phyloP scores from a whole-genome alignment of 1,139 yeast species.

The Scheffersomyces cryptocercus region DNA sequence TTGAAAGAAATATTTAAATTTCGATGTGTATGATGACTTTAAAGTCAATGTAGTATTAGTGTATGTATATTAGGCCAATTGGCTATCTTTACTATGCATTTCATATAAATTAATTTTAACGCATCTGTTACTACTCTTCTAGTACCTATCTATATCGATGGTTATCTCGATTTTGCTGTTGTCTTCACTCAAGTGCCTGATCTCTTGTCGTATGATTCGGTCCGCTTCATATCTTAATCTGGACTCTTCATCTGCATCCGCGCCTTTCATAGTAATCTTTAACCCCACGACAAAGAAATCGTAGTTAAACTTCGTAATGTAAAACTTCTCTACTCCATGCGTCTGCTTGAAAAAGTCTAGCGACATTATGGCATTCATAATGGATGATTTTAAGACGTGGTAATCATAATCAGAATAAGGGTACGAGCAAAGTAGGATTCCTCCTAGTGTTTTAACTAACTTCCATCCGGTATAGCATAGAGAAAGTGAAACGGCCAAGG shows the following conservation, averaged over 20 bases:
- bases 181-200: constrained; percentile 22
- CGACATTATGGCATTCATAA: constrained; percentile 38
- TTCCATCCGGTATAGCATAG: constrained; percentile 57
- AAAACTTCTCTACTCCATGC: constrained; percentile 50
- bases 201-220: constrained; percentile 41
- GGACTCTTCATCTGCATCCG: constrained; percentile 67
- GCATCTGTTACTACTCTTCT: not conserved
- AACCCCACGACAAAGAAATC: constrained; percentile 58
- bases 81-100: too few relatives aligned
- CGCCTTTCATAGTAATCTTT: constrained; percentile 61
- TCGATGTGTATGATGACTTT: too few relatives aligned
- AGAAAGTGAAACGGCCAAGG: constrained; percentile 49
- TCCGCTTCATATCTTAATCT: constrained; percentile 54
- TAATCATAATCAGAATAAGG: constrained; percentile 49
- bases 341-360: constrained; percentile 52
- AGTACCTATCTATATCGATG: constrained; percentile 55
- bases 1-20: too few relatives aligned
- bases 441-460: constrained; percentile 52
- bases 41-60: too few relatives aligned
- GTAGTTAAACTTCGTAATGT: constrained; percentile 63
- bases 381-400: constrained; percentile 32
- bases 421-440: constrained; percentile 52
- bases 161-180: constrained; percentile 55
- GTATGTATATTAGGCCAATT: too few relatives aligned
- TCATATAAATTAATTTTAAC: too few relatives aligned